Conservation (phyloP, 2,329 filamentous ascomycete genomes). For the Fusarium liriodendri region DNA sequence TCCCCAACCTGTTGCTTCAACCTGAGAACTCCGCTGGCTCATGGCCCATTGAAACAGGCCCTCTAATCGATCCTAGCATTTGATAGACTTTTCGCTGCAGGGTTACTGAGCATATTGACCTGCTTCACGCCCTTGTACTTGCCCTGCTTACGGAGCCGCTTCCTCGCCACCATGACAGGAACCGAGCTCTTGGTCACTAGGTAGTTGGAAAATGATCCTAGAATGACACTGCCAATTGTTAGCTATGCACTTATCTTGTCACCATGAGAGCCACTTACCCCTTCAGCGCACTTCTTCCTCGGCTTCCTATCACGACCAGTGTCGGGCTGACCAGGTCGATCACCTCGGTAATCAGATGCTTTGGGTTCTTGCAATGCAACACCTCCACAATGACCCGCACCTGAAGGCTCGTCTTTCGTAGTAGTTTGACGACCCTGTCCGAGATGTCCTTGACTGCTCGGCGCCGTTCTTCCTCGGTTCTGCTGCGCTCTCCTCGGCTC, state of each 20-base stretch:
- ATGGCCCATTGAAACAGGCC: background rate
- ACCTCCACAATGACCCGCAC: conserved; percentile 95
- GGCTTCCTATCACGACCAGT: conserved; percentile 90
- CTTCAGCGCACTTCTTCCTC: conserved; percentile 91
- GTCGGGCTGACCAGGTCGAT: conserved; percentile 94
- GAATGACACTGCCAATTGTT: conserved; percentile 76
- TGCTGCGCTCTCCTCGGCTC: conserved; percentile 63
- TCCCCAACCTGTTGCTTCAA: background rate
- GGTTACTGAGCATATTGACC: conserved; percentile 84
- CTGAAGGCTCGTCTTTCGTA: conserved; percentile 92
- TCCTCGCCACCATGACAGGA: conserved; percentile 97
- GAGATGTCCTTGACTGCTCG: conserved; percentile 87
- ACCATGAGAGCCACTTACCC: conserved; percentile 69
- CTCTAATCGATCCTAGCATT: conserved; percentile 80
- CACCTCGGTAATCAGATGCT: conserved; percentile 95
- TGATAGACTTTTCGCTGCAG: conserved; percentile 73
- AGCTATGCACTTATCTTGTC: conserved; percentile 33
- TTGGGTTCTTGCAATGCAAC: conserved; percentile 97
- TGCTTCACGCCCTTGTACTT: conserved; percentile 82
- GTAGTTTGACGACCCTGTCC: conserved; percentile 82
- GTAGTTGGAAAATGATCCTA: conserved; percentile 98
- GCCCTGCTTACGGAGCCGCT: conserved; percentile 86
- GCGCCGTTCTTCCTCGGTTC: conserved; percentile 81
- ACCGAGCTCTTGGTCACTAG: conserved; percentile 96
- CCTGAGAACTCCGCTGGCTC: background rate